Conservation (phyloP, 208 protist species). For the Kentomonas sorsogonicus region DNA sequence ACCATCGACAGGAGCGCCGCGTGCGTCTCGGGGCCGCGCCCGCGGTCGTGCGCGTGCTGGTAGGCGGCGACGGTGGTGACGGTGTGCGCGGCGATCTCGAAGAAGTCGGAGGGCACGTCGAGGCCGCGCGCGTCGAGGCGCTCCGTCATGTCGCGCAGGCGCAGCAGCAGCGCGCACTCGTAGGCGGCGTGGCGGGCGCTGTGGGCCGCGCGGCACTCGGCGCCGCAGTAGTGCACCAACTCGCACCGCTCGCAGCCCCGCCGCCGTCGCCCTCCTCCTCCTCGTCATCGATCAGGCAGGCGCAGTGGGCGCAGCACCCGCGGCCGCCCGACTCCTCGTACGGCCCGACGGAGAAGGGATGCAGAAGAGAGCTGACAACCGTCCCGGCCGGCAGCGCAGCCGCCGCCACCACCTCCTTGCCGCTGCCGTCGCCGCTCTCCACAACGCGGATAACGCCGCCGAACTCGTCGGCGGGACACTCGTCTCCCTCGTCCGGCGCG, state of each 20-base stretch:
- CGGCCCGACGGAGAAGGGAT: constrained; percentile 57
- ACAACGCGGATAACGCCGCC: too few species aligned
- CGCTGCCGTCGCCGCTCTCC: constrained; percentile 19
- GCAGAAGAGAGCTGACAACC: constrained; percentile 28
- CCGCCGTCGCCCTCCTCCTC: not conserved
- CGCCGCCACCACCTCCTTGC: constrained; percentile 45
- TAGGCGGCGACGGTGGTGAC: constrained; percentile 67
- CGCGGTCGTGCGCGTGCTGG: too few species aligned
- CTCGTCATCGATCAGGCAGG: constrained; percentile 12
- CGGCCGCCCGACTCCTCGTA: constrained; percentile 48
- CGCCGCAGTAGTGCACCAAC: constrained; percentile 56
- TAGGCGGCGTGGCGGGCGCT: constrained; percentile 45
- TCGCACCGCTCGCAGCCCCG: constrained; percentile 32
- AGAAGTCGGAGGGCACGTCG: constrained; percentile 59
- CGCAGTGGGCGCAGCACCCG: constrained; percentile 55
- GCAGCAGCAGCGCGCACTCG: constrained; percentile 48
- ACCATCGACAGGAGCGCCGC: constrained; percentile 41
- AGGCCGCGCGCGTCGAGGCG: constrained; percentile 23
- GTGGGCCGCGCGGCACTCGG: constrained; percentile 35
- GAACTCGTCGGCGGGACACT: too few species aligned
- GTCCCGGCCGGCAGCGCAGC: constrained; percentile 29
- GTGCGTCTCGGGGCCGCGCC: constrained; percentile 27
- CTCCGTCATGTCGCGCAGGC: constrained; percentile 47
- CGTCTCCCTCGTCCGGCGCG: too few species aligned
- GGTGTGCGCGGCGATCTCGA: constrained; percentile 54